Base-by-base conservation (phyloP, 1,139 yeast species). In the Pichia sp. region DNA sequence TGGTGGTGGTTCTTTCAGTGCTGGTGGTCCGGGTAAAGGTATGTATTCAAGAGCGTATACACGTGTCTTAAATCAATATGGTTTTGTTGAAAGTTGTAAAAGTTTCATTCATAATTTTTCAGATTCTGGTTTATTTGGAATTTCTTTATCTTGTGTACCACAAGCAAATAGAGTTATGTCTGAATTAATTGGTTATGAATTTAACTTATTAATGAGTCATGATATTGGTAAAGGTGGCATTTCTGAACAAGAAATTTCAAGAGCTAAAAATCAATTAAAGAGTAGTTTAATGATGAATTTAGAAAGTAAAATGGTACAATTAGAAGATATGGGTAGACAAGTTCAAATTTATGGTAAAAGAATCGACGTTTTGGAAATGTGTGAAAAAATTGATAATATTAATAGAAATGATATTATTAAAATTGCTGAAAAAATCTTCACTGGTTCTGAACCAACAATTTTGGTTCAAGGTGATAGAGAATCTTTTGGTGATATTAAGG, bases 21-120 rank as follows among this genome's bases (percentile, higher is more conserved):
- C 99, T 13, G 99, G 99, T 59, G 99, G 99, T 0, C 99, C 99
- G n/a, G 99, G 99, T 52, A 93, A 93, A 70, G 99, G 99, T 7
- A 91, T 93, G 98, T 95, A 90, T 68, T 88, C 97, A 2, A 77
- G 99, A 55, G 79, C 95, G 33, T 93, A 90, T 72, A 89, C 96
- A 0, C 81, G 91, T 61, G 96, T 93, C 3, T 75, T 93, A 65
- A 93, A 93, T 70, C 93, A 87, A 67, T 88, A 87, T 67, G 96
- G 95, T 44, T 91, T 87, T 68, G 84, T 93, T 53, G 99, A 93
- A 65, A 86, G 87, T 63, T 90, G 97, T 67, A 75, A 83, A 62
- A 80, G 95, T 28, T 90, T 90, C 71, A 90, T 91, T 68, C 96
- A 91, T 68, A 83, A 96, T 22, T 93, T 89, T 70, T 77, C 88